A percentile compares a stretch with the other conserved stretches of the same genome.
phyloP scores from a whole-genome alignment of 1,139 yeast genomes.

The Meyerozyma elateridarum region DNA sequence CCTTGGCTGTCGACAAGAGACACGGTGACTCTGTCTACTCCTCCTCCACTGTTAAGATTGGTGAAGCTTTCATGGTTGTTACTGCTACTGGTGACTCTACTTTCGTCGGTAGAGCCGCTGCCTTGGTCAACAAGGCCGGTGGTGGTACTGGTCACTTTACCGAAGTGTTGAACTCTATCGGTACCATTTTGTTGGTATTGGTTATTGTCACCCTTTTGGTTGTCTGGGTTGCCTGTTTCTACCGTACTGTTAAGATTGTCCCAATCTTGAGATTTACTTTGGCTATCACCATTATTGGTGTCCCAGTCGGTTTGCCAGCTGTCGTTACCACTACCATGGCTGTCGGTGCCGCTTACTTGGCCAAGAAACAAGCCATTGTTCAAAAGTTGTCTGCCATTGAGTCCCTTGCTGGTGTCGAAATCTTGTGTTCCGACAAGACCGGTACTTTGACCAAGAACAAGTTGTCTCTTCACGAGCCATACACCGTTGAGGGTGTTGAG shows the following conservation, averaged over 20 bases:
- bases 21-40: slow-evolving; percentile 87
- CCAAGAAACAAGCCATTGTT: slow-evolving; percentile 97
- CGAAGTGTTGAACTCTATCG: slow-evolving; percentile 96
- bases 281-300: slow-evolving; percentile 98
- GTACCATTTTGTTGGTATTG: slow-evolving; percentile 84
- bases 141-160: slow-evolving; percentile 96
- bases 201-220: slow-evolving; percentile 83
- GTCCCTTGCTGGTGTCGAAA: slow-evolving; percentile 98
- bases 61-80: slow-evolving; percentile 94
- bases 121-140: slow-evolving; percentile 92
- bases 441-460: slow-evolving; percentile 99
- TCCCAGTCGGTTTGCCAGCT: slow-evolving; percentile 99
- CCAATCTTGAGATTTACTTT: slow-evolving; percentile 89
- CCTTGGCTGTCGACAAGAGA: slow-evolving; percentile 91
- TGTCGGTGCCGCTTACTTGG: slow-evolving; percentile 99
- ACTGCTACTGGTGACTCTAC: slow-evolving; percentile 93
- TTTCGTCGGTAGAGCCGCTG: slow-evolving; percentile 95
- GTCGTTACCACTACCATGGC: slow-evolving; percentile 99
- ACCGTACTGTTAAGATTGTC: slow-evolving; percentile 87
- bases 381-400: slow-evolving; percentile 98
- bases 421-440: slow-evolving; percentile 97
- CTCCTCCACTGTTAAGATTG: slow-evolving; percentile 94
- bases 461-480: slow-evolving; percentile 94
- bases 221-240: slow-evolving; percentile 94
- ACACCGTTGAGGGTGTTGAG: slow-evolving; percentile 98